Percentiles rank a stretch among this genome's conserved stretches.
phyloP scores from a whole-genome alignment of 345 rosid genomes.

The Stellera chamaejasme region DNA sequence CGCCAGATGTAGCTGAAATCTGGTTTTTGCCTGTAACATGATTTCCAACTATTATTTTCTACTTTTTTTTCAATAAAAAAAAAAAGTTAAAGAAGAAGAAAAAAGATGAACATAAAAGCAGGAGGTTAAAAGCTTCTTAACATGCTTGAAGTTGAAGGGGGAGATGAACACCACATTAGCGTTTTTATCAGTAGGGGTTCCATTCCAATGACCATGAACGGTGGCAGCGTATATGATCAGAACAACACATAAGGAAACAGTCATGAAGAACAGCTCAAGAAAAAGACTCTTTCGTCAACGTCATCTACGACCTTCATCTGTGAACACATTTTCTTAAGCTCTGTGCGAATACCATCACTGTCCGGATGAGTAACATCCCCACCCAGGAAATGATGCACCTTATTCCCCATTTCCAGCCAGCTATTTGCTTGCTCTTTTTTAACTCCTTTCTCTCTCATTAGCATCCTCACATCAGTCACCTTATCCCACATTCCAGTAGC shows the following conservation, averaged over 20 bases:
- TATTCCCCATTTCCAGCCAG: conserved; percentile 26
- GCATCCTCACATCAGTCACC: conserved; percentile 18
- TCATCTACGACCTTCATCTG: conserved; percentile 15
- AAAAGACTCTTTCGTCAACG: conserved; percentile 9
- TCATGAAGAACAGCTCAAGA: conserved; percentile 14
- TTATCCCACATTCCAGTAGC: conserved; percentile 25
- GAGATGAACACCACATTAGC: too few species aligned
- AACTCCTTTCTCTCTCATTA: conserved; percentile 22
- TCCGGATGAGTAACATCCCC: conserved; percentile 19
- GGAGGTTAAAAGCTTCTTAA: too few species aligned
- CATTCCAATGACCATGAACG: too few species aligned
- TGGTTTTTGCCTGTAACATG: too few species aligned
- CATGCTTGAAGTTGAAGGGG: too few species aligned
- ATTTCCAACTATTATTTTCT: too few species aligned
- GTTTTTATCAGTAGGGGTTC: too few species aligned
- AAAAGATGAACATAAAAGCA: too few species aligned
- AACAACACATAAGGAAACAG: background rate
- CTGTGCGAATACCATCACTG: conserved; percentile 14
- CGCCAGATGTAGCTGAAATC: too few species aligned
- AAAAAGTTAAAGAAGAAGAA: too few species aligned
- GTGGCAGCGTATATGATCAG: too few species aligned
- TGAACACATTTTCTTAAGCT: conserved; percentile 13
- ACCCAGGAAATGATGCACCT: conserved; percentile 21
- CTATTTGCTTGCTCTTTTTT: conserved; percentile 24
- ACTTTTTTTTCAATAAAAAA: too few species aligned